These are phyloP conservation scores for Tulasnella sp. DNA, from an alignment of 768 basidiomycete genomes.

Conservation along the genomic window DNA sequence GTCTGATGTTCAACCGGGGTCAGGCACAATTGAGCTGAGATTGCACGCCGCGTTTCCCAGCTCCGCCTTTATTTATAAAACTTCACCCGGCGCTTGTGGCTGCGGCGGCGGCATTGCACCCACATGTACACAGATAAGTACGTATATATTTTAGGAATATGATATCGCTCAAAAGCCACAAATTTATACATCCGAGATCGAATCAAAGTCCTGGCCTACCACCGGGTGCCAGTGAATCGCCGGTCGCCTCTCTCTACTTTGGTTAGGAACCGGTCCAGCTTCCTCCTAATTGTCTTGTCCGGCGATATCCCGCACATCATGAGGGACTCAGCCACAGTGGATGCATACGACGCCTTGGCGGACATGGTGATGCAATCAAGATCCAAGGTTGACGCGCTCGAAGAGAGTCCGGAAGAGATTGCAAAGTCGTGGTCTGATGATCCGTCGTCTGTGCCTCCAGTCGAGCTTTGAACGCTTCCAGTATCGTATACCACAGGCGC, in stretches of 20 bases:
- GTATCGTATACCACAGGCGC: background rate
- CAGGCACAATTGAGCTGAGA: too few species aligned
- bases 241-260: background rate
- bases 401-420: background rate
- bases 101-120: too few species aligned
- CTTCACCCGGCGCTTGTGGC: too few species aligned
- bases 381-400: background rate
- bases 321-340: constrained; percentile 7
- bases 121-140: too few species aligned
- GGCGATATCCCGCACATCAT: constrained; percentile 12
- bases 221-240: background rate
- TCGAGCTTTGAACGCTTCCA: background rate
- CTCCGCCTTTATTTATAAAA: too few species aligned
- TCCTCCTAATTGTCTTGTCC: constrained; percentile 13
- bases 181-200: too few species aligned
- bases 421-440: background rate
- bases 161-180: too few species aligned
- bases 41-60: too few species aligned
- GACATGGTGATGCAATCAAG: background rate
- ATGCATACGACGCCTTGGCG: background rate
- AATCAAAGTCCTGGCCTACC: background rate
- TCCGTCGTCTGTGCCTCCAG: background rate
- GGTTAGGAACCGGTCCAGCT: constrained; percentile 13
- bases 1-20: too few species aligned
- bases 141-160: too few species aligned